Percentiles rank a stretch among this genome's conserved stretches.
Conservation (phyloP, 371 early-diverging fungal species). For the Cokeromyces recurvatus region DNA sequence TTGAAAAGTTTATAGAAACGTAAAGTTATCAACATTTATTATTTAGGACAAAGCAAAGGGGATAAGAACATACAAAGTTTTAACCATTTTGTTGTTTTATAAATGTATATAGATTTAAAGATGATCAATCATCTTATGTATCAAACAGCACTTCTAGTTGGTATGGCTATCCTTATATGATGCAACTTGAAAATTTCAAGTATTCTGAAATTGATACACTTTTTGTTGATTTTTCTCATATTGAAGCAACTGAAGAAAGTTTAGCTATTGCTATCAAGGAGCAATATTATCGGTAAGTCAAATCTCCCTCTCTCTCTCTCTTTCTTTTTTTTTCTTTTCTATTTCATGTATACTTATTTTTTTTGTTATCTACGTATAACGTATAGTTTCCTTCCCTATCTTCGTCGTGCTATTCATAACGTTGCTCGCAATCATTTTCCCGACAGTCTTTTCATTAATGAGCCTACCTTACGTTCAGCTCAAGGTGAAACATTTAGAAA, state of each 20-base stretch:
- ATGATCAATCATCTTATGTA: constrained; percentile 20
- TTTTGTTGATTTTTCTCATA: constrained; percentile 74
- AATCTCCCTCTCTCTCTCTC: too few relatives aligned
- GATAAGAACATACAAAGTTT: not conserved
- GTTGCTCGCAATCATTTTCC: constrained; percentile 66
- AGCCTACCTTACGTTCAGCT: constrained; percentile 19
- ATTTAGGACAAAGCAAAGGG: too few relatives aligned
- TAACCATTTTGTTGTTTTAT: not conserved
- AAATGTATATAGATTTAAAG: constrained; percentile 20
- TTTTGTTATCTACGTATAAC: too few relatives aligned
- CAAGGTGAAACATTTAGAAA: constrained; percentile 45
- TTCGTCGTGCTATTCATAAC: constrained; percentile 81
- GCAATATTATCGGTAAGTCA: constrained; percentile 72
- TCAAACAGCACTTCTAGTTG: constrained; percentile 23
- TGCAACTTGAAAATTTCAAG: constrained; percentile 56
- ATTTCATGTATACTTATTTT: too few relatives aligned
- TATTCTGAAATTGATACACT: constrained; percentile 63
- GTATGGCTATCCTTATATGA: constrained; percentile 47
- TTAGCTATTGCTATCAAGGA: constrained; percentile 66
- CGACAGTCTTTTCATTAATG: constrained; percentile 51
- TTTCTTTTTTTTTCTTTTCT: too few relatives aligned
- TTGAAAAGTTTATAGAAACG: constrained; percentile 73
- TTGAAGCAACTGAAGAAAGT: constrained; percentile 57
- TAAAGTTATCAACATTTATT: constrained; percentile 31
- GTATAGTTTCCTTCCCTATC: constrained; percentile 78